Conservation (phyloP, 2,329 filamentous ascomycete species). For the Talaromyces sp. region DNA sequence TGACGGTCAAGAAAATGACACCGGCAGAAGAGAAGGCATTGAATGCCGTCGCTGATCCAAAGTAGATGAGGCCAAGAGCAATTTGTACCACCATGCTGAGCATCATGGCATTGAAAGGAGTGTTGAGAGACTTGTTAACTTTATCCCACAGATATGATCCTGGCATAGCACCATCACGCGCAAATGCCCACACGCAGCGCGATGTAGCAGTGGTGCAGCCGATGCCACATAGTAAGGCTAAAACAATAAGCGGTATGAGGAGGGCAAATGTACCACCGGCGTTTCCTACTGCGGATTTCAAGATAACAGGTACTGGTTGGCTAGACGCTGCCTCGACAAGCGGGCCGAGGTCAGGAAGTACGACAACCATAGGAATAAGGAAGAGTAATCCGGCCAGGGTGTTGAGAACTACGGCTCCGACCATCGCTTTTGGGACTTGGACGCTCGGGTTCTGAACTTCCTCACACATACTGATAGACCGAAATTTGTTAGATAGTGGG, state of each 20-base stretch:
- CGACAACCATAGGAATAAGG: constrained; percentile 63
- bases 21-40: constrained; percentile 42
- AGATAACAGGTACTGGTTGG: constrained; percentile 62
- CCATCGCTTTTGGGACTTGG: constrained; percentile 69
- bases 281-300: constrained; percentile 46
- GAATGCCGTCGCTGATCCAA: constrained; percentile 38
- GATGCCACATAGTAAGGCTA: constrained; percentile 24
- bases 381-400: constrained; percentile 61
- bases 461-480: constrained; percentile 59
- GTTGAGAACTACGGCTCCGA: constrained; percentile 62
- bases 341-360: constrained; percentile 56
- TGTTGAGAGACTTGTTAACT: constrained; percentile 55
- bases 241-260: constrained; percentile 59
- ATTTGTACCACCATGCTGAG: constrained; percentile 26
- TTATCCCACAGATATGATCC: constrained; percentile 54
- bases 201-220: constrained; percentile 43
- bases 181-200: constrained; percentile 48
- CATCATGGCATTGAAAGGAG: constrained; percentile 47
- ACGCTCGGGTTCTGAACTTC: constrained; percentile 60
- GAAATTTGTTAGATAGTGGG: constrained; percentile 8
- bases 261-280: constrained; percentile 62
- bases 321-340: constrained; percentile 57
- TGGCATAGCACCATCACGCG: constrained; percentile 47
- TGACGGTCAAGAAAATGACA: constrained; percentile 44
- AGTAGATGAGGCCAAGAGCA: constrained; percentile 43